Conservation (phyloP, 2,329 filamentous ascomycete species). For the Trichoderma brevicompactum region DNA sequence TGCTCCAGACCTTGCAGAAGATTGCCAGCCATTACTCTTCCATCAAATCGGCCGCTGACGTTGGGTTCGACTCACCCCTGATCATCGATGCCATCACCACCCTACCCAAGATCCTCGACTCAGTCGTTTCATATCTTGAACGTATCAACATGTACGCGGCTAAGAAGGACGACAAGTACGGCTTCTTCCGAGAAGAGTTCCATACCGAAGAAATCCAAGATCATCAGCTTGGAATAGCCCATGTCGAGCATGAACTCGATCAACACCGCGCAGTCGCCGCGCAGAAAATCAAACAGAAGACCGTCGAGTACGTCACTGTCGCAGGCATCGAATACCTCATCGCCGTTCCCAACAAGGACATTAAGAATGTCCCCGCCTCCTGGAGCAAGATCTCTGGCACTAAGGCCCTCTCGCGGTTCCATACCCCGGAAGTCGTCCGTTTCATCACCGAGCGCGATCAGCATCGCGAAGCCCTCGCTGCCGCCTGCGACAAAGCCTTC, state of each 20-base stretch:
- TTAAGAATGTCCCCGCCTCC: conserved; percentile 88
- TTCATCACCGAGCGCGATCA: conserved; percentile 88
- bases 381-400: conserved; percentile 96
- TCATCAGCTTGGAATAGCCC: conserved; percentile 88
- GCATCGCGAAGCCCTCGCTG: conserved; percentile 89
- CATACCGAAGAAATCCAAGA: conserved; percentile 89
- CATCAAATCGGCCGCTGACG: conserved; percentile 66
- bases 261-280: conserved; percentile 74
- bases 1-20: conserved; percentile 82
- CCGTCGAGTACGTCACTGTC: conserved; percentile 78
- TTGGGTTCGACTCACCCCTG: conserved; percentile 72
- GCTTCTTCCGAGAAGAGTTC: conserved; percentile 84
- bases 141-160: conserved; percentile 85
- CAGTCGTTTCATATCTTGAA: conserved; percentile 76
- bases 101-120: conserved; percentile 75
- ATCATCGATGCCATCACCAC: conserved; percentile 73
- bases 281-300: conserved; percentile 70
- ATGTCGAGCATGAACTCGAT: conserved; percentile 86
- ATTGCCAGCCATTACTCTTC: conserved; percentile 77
- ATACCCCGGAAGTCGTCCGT: conserved; percentile 86
- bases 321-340: conserved; percentile 93
- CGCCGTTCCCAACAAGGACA: conserved; percentile 80
- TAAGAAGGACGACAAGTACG: conserved; percentile 86
- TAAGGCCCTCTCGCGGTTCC: conserved; percentile 89
- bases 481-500: conserved; percentile 88